Conservation (phyloP, 495 filamentous ascomycete genomes). For the Jackrogersella multiformis region DNA sequence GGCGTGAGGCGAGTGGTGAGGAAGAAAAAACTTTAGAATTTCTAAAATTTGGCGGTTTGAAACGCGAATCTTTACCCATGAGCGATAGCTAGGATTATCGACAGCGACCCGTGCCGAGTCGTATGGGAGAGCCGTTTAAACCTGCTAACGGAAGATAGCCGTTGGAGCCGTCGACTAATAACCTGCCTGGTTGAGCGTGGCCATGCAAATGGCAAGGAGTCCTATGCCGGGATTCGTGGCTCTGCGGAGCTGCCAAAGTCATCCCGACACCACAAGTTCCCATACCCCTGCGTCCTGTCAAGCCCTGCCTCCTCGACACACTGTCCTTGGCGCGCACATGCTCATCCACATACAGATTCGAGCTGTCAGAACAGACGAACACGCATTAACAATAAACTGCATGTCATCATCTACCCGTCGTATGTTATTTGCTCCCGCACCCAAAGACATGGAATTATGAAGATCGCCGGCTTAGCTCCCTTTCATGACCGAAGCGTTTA, state of each 20-base stretch:
- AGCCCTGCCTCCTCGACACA: not conserved
- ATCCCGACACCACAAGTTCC: slow-evolving; percentile 17
- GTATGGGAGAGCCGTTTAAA: slow-evolving; percentile 13
- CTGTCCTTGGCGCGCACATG: not conserved
- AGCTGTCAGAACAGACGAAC: not conserved
- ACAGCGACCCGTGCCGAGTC: slow-evolving; percentile 36
- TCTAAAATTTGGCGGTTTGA: slow-evolving; percentile 24
- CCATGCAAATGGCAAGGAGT: slow-evolving; percentile 24
- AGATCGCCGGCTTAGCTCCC: not conserved
- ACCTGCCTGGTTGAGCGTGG: slow-evolving; percentile 19
- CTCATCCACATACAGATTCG: not conserved
- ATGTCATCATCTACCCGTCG: slow-evolving; percentile 30
- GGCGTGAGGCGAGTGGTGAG: not conserved
- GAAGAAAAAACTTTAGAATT: slow-evolving; percentile 8
- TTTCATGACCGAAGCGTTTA: no score
- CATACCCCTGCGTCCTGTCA: slow-evolving; percentile 10
- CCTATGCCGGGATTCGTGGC: slow-evolving; percentile 22
- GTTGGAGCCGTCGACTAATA: slow-evolving; percentile 38
- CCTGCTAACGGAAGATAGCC: slow-evolving; percentile 36
- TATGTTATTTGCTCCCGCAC: slow-evolving; percentile 10
- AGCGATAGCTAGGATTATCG: slow-evolving; percentile 14
- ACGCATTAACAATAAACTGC: slow-evolving; percentile 10
- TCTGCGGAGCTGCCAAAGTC: slow-evolving; percentile 31
- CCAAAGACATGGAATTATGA: slow-evolving; percentile 10
- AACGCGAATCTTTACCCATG: slow-evolving; percentile 24